phyloP scores from a whole-genome alignment of 1,284 basidiomycete species.

The Naganishia sp. region DNA sequence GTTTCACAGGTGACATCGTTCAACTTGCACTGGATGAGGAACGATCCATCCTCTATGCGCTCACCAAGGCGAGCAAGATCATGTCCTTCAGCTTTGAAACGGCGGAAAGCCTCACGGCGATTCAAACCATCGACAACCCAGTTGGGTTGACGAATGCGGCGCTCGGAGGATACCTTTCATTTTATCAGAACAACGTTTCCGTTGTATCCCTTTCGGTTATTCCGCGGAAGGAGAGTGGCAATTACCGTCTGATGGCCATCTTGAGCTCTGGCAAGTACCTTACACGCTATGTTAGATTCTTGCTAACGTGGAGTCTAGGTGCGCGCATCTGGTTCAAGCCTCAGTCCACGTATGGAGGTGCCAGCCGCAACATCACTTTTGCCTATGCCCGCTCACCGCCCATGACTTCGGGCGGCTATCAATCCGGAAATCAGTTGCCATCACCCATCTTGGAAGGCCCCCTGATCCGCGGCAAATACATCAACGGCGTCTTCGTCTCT shows the following conservation, averaged over 20 bases:
- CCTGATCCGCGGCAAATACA: constrained; percentile 21
- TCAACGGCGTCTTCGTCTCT: constrained; percentile 22
- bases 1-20: constrained; percentile 14
- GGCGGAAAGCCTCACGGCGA: constrained; percentile 14
- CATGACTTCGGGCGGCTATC: constrained; percentile 15
- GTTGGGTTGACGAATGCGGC: constrained; percentile 17
- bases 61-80: constrained; percentile 33
- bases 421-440: constrained; percentile 19
- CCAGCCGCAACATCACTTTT: constrained; percentile 15
- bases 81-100: constrained; percentile 19
- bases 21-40: constrained; percentile 41
- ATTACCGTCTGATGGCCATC: constrained; percentile 74
- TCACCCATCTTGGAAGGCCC: constrained; percentile 10
- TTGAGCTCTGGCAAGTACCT: constrained; percentile 61
- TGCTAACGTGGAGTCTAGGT: background rate
- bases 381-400: constrained; percentile 22
- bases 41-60: constrained; percentile 44
- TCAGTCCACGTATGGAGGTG: constrained; percentile 18
- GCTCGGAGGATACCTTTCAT: constrained; percentile 12
- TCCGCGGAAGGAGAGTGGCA: constrained; percentile 50
- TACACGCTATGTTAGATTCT: constrained; percentile 9
- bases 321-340: constrained; percentile 22
- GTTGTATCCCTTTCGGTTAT: constrained; percentile 49
- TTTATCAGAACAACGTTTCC: constrained; percentile 23
- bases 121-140: constrained; percentile 24